phyloP scores from a whole-genome alignment of 129 eudicot species.

The Gnaphalium uliginosum region DNA sequence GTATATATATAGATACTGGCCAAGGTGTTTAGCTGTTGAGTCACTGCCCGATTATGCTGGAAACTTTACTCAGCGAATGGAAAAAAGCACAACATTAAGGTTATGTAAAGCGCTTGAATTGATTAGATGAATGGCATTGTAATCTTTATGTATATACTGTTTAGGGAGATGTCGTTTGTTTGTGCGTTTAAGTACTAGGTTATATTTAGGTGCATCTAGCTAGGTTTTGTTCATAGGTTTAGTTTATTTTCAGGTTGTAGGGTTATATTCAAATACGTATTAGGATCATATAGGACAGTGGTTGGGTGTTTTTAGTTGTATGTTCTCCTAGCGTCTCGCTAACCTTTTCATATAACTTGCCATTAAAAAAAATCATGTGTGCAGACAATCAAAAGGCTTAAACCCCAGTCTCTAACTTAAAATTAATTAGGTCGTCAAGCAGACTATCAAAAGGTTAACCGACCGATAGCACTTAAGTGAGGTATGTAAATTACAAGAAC shows the following conservation, averaged over 20 bases:
- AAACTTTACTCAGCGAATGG: background rate
- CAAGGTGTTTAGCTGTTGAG: background rate
- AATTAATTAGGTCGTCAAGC: background rate
- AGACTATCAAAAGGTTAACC: background rate
- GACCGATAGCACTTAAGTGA: background rate
- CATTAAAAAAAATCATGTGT: too few relatives aligned
- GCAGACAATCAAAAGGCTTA: background rate
- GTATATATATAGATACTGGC: background rate
- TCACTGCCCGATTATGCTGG: background rate
- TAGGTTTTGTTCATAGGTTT: background rate
- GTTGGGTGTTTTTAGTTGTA: background rate
- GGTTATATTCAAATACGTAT: background rate
- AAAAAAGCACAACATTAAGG: background rate
- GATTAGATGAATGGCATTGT: too few relatives aligned
- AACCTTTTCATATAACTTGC: too few relatives aligned
- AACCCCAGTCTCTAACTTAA: background rate
- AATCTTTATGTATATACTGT: too few relatives aligned
- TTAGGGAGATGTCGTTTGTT: background rate
- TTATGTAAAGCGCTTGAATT: background rate
- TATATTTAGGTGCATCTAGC: background rate
- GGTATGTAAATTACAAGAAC: background rate
- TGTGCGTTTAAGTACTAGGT: background rate
- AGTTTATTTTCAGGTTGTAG: background rate
- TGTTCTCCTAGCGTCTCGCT: too few relatives aligned
- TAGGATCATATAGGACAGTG: background rate